Evolutionary conservation across 192 early-diverging fungal genomes (phyloP).

Genomic region (Rhizoclosmatium sp.): DNA sequence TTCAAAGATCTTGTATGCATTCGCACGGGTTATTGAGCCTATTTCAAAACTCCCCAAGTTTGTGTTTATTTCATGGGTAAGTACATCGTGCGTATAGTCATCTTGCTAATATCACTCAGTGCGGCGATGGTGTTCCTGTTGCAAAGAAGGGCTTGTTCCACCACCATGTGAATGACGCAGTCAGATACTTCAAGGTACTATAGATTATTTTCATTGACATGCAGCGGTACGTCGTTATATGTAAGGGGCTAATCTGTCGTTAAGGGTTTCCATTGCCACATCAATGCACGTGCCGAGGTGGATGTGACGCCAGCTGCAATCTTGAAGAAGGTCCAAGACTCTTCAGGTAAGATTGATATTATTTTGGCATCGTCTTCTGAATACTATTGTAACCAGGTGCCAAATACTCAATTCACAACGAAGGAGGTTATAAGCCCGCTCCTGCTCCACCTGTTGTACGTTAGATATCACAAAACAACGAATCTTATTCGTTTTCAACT

Average conservation of each 20-base stretch:
- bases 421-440: slow-evolving; percentile 32
- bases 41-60: slow-evolving; percentile 87
- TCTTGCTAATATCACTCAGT: slow-evolving; percentile 52
- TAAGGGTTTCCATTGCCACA: slow-evolving; percentile 84
- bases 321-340: slow-evolving; percentile 83
- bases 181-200: slow-evolving; percentile 78
- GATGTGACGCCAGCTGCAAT: slow-evolving; percentile 86
- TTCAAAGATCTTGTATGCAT: slow-evolving; percentile 90
- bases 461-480: neutral
- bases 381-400: slow-evolving; percentile 58
- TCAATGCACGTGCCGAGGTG: slow-evolving; percentile 81
- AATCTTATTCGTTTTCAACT: slow-evolving; percentile 6
- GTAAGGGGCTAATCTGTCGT: neutral
- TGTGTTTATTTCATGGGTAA: slow-evolving; percentile 92
- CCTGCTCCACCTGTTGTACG: slow-evolving; percentile 35
- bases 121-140: slow-evolving; percentile 93
- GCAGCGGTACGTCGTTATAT: too few relatives aligned
- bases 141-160: slow-evolving; percentile 88
- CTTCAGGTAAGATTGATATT: slow-evolving; percentile 46
- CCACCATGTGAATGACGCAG: slow-evolving; percentile 82
- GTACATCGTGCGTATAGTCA: slow-evolving; percentile 8
- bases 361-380: too few relatives aligned
- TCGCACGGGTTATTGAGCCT: slow-evolving; percentile 83
- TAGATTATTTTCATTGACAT: neutral
- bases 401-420: slow-evolving; percentile 85